Evolutionary conservation across 352 stramenopile genomes (phyloP).

Genomic region (Globisporangium nodosum): DNA sequence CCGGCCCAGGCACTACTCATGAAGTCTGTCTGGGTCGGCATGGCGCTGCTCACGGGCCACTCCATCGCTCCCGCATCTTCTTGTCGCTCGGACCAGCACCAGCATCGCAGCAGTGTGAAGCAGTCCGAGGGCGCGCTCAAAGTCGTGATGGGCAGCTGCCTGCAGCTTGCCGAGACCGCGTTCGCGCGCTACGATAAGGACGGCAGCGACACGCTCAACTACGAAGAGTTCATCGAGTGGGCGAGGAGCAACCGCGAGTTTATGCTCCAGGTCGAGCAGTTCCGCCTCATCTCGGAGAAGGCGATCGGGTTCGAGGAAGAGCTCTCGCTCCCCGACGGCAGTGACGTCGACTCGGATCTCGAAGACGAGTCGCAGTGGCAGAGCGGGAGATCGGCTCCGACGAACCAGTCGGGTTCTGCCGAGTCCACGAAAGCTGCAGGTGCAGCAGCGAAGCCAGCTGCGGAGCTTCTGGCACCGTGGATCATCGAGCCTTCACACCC

Average conservation of each 20-base stretch:
- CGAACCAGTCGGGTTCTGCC: neutral
- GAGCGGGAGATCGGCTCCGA: neutral
- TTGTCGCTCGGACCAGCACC: constrained; percentile 4
- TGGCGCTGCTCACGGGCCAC: constrained; percentile 52
- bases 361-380: constrained; percentile 32
- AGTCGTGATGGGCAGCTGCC: constrained; percentile 31
- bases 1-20: constrained; percentile 55
- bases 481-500: constrained; percentile 35
- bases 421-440: neutral
- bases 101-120: neutral
- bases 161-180: constrained; percentile 44
- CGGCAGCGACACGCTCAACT: constrained; percentile 36
- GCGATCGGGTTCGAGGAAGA: constrained; percentile 56
- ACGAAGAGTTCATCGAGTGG: constrained; percentile 81
- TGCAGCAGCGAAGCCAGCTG: neutral
- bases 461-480: constrained; percentile 25
- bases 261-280: constrained; percentile 81
- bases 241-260: constrained; percentile 79
- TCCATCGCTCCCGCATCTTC: neutral
- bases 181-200: constrained; percentile 53
- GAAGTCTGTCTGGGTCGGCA: constrained; percentile 73
- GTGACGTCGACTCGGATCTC: constrained; percentile 73
- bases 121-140: constrained; percentile 15
- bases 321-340: constrained; percentile 55
- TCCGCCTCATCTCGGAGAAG: constrained; percentile 67